Base-by-base conservation (phyloP, 805 yeast species). In the Nakazawaea populi region DNA sequence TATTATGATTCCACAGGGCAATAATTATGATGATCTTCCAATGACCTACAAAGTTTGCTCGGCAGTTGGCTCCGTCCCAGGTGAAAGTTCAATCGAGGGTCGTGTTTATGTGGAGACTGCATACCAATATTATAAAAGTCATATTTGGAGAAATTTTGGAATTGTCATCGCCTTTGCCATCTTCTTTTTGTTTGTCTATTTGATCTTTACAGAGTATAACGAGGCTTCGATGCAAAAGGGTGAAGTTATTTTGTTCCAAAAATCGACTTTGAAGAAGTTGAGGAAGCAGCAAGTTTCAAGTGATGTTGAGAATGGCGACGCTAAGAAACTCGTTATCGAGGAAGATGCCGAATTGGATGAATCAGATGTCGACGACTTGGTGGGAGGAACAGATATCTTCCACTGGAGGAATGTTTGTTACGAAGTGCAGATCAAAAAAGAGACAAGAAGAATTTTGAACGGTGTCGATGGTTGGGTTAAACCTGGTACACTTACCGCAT, bases 141-240 rank as follows among this genome's bases (percentile, higher is more conserved):
- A 88, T 65, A 77, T 77, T 48, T 89, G 96, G 96, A 80, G 96
- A 70, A 85, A 89, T 62, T 77, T 83, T 55, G 96, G 91, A 63
- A 83, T 87, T 55, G 64, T 73, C 39, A 46, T 82, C 53, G 89
- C 74, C 1, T 87, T 75, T 60, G 65, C 68, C 28, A 52, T 83
- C 42, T 73, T 80, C 64, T 82, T 85, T 66, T 71, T 83, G 49
- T 59, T 56, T 47, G 69, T 77, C 9, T 84, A 85, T 62, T 63
- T 86, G 53, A 36, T 68, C 3, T 69, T 80, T 52, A 74, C 80
- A 48, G 91, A 86, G 62, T 67, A 60, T 55, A 79, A 80, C 58
- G 76, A 75, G 60, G 81, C 84, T 62, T 80, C 87, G 3, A 73
- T 75, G 71, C 87, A 81, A 64, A 80, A 80, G 66, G 91, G 91